Evolutionary conservation across 2,329 filamentous ascomycete species (phyloP).

Genomic region (Pyrenophora tritici-repentis): DNA sequence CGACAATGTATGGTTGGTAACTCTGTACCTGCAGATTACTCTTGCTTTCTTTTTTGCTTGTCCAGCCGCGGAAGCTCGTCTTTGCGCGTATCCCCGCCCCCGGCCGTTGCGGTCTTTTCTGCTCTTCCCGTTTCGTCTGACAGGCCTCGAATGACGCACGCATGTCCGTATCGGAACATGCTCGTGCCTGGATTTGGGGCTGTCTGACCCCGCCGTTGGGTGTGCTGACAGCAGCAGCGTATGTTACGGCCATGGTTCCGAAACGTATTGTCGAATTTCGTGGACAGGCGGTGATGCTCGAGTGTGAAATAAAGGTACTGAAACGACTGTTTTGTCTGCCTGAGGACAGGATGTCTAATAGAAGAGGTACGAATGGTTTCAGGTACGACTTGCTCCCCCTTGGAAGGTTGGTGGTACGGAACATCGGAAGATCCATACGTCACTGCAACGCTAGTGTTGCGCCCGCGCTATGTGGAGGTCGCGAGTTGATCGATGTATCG

Average conservation of each 20-base stretch:
- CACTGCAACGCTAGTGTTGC: conserved; percentile 24
- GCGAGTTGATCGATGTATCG: conserved; percentile 3
- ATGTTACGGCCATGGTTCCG: conserved; percentile 19
- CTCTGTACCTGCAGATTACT: neutral
- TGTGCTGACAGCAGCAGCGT: conserved; percentile 29
- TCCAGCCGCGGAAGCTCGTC: conserved; percentile 23
- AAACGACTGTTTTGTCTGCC: conserved; percentile 2
- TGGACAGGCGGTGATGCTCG: neutral
- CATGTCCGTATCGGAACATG: conserved; percentile 16
- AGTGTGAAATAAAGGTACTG: neutral
- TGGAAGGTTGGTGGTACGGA: conserved; percentile 7
- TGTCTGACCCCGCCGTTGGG: conserved; percentile 20
- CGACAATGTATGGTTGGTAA: conserved; percentile 11
- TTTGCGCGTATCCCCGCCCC: conserved; percentile 17
- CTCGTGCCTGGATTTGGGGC: conserved; percentile 18
- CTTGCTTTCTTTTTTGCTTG: conserved; percentile 15
- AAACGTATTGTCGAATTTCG: neutral
- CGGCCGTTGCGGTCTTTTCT: conserved; percentile 17
- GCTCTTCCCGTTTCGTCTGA: neutral
- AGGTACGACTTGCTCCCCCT: neutral
- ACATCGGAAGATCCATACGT: conserved; percentile 24
- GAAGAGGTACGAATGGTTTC: neutral
- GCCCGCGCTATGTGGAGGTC: conserved; percentile 19
- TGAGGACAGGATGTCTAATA: conserved; percentile 9
- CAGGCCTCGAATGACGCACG: conserved; percentile 15